phyloP scores from a whole-genome alignment of 352 stramenopile genomes.

The Pythium folliculosum region DNA sequence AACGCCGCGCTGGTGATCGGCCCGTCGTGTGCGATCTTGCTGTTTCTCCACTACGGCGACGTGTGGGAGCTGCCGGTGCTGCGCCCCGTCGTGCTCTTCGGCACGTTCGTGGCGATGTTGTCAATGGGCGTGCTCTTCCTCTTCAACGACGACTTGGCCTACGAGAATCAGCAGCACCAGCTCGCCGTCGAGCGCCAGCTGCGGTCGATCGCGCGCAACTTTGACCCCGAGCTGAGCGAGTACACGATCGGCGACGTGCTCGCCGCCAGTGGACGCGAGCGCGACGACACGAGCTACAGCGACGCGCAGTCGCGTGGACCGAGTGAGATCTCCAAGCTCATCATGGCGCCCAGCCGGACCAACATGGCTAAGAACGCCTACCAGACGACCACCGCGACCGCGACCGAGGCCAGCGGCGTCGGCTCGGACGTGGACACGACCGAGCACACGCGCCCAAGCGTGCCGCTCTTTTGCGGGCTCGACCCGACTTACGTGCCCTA shows the following conservation, averaged over 20 bases:
- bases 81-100: slow-evolving; percentile 65
- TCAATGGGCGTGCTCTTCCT: slow-evolving; percentile 68
- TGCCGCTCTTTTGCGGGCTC: slow-evolving; percentile 30
- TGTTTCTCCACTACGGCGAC: slow-evolving; percentile 78
- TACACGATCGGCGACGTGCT: slow-evolving; percentile 21
- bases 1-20: slow-evolving; percentile 55
- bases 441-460: background rate
- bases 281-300: slow-evolving; percentile 15
- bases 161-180: slow-evolving; percentile 61
- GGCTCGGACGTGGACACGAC: background rate
- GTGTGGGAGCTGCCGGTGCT: slow-evolving; percentile 71
- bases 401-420: slow-evolving; percentile 8
- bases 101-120: slow-evolving; percentile 56
- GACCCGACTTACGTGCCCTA: slow-evolving; percentile 52
- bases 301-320: slow-evolving; percentile 17
- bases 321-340: slow-evolving; percentile 26
- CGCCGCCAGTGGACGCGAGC: slow-evolving; percentile 4
- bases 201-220: slow-evolving; percentile 65
- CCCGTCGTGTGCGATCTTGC: slow-evolving; percentile 54
- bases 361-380: slow-evolving; percentile 17
- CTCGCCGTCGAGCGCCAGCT: slow-evolving; percentile 60
- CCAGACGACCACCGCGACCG: background rate
- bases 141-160: slow-evolving; percentile 80
- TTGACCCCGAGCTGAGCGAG: slow-evolving; percentile 56
- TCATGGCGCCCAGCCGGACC: background rate